phyloP scores from a whole-genome alignment of 2,329 filamentous ascomycete species.

The Coniochaeta hoffmannii region DNA sequence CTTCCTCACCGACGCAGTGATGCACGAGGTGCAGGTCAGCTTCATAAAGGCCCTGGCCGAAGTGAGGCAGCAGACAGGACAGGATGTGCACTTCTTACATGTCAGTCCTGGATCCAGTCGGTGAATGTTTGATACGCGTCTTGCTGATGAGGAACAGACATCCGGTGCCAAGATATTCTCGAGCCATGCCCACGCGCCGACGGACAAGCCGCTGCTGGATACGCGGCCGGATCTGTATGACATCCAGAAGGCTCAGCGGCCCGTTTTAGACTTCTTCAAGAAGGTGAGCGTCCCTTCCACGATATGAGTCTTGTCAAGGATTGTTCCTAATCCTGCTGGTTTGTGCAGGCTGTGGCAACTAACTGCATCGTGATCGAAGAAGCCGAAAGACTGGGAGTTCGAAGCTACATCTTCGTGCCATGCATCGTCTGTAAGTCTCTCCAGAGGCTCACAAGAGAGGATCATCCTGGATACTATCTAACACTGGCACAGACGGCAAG shows the following conservation, averaged over 20 bases:
- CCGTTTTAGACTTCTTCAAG: slow-evolving; percentile 4
- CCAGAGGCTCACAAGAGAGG: slow-evolving; percentile 5
- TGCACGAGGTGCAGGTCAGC: slow-evolving; percentile 20
- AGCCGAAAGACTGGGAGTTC: slow-evolving; percentile 32
- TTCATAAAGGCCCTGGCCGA: slow-evolving; percentile 39
- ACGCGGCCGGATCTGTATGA: slow-evolving; percentile 33
- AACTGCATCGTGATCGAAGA: slow-evolving; percentile 36
- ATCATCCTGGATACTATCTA: not conserved
- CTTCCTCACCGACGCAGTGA: slow-evolving; percentile 35
- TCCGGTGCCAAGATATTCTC: slow-evolving; percentile 46
- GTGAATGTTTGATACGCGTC: not conserved
- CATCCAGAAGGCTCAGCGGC: slow-evolving; percentile 29
- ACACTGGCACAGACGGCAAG: slow-evolving; percentile 26
- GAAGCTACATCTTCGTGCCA: slow-evolving; percentile 43
- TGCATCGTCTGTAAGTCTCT: slow-evolving; percentile 40
- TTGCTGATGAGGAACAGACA: slow-evolving; percentile 22
- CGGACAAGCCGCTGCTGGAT: slow-evolving; percentile 32
- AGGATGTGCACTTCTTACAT: slow-evolving; percentile 41
- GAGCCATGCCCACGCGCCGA: slow-evolving; percentile 34
- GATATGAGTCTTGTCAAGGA: not conserved
- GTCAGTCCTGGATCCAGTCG: slow-evolving; percentile 10
- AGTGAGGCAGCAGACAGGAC: slow-evolving; percentile 31
- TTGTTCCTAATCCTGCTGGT: not conserved
- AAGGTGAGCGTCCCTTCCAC: not conserved
- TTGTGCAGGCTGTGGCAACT: slow-evolving; percentile 27